Base-by-base conservation (phyloP, 75 land plant genomes). In the Selaginella moellendorffii region DNA sequence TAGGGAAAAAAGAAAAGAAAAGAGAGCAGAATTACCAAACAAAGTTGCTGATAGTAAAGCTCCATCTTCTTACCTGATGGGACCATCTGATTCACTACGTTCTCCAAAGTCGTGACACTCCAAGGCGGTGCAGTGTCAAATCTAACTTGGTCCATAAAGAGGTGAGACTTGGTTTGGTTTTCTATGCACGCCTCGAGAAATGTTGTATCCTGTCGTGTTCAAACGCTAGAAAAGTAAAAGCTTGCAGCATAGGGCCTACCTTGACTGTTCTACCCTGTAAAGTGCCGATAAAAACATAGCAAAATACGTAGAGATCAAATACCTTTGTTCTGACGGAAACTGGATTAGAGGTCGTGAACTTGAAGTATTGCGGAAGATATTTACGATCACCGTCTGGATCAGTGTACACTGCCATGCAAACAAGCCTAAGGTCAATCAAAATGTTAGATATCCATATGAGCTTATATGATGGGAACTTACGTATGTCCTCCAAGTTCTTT, bases 261-360 rank as follows among this genome's bases (percentile, higher is more conserved):
- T 2, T 59, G 27, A 67, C 65, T 5, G 27, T 28, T 29, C 66
- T 17, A 25, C 27, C 29, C 21, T 60, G 46, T 0, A 62, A 27
- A 60, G 20, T 21, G 52, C 25, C 21, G 24, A n/a, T n/a, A n/a
- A n/a, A n/a, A n/a, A 53, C 2, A 67, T 2, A 0, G 29, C 71
- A 68, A 25, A 58, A n/a, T 24, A 26, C 14, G 17, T 26, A 60
- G n/a, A 53, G 51, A 10, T 63, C 12, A 63, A 42, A 30, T 77
- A 93, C 98, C 98, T 93, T 93, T 24, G 98, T 93, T 71, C 83
- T 72, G 30, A 93, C 98, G 30, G 98, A 93, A 51, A 93, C 83
- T 65, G 98, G 98, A 74, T 93, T 93, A 27, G 96, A 70, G 23
- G 92, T 92, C 42, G 78, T 72, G 72, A 93, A 93, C 78, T 93